Percentiles rank a stretch among this genome's conserved stretches.
phyloP scores from a whole-genome alignment of 192 early-diverging fungal genomes.

The Umbelopsis vinacea region DNA sequence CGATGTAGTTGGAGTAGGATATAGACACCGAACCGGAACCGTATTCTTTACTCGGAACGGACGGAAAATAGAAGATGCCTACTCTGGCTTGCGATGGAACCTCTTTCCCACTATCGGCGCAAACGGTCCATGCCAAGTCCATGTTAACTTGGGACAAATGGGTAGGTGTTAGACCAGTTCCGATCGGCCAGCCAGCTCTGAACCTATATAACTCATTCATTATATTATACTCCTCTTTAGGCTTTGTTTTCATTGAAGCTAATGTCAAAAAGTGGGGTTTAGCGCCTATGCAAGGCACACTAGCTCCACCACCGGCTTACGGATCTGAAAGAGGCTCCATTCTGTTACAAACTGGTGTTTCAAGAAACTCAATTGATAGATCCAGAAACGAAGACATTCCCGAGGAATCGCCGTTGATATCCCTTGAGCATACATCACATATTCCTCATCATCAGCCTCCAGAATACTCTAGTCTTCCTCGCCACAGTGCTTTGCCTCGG shows the following conservation, averaged over 20 bases:
- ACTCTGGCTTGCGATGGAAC: conserved; percentile 37
- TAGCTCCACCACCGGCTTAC: conserved; percentile 77
- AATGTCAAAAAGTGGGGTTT: conserved; percentile 87
- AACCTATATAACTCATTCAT: not conserved
- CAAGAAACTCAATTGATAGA: conserved; percentile 10
- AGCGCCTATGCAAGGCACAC: conserved; percentile 70
- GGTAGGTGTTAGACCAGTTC: conserved; percentile 16
- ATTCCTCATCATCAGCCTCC: not conserved
- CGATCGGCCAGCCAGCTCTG: not conserved
- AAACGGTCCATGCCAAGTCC: conserved; percentile 48
- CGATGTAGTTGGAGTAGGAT: conserved; percentile 57
- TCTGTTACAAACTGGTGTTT: conserved; percentile 48
- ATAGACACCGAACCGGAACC: conserved; percentile 52
- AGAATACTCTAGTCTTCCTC: conserved; percentile 14
- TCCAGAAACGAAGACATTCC: conserved; percentile 2
- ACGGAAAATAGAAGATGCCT: conserved; percentile 43
- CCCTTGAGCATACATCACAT: conserved; percentile 8
- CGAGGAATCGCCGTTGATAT: conserved; percentile 6
- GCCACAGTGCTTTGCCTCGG: not conserved
- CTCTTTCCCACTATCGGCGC: conserved; percentile 50
- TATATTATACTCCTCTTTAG: conserved; percentile 35
- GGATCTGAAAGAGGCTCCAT: conserved; percentile 73
- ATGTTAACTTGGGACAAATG: conserved; percentile 49
- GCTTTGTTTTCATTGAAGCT: conserved; percentile 84
- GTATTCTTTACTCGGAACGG: conserved; percentile 60